Base-by-base conservation (phyloP, 352 stramenopile species). In the Pythium apleroticum region DNA sequence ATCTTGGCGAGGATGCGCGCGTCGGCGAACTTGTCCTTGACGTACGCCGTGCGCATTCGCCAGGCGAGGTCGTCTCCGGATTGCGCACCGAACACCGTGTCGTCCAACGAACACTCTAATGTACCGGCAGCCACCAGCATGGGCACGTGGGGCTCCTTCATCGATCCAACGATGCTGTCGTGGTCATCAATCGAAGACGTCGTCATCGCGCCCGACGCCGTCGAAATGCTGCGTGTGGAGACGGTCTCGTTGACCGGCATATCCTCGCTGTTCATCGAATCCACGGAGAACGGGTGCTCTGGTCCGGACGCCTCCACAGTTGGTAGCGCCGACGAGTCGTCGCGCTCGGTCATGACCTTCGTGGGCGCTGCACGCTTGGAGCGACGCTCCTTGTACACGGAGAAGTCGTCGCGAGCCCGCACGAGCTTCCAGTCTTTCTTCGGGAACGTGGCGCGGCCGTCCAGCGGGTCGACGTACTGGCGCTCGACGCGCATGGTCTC, bases 11-110 rank as follows among this genome's bases (percentile, higher is more conserved):
- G 53, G 19, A 89, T 69, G 1, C 72, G 66, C 8, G 80, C 58
- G 49, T 85, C 80, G 6, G 77, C 75, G 25, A 84, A 72, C 35
- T 74, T 75, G 57, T 89, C 78, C 27, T 85, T 78, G 19, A 81
- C 70, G 35, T 85, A 76, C 1, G 69, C 71, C 25, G 72, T 81
- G 6, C 78, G 77, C 58, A 74, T 70, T 43, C 69, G 77, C 77
- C 77, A 86, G 8, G 68, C 56, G 6, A 66, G n/a, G 25, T 87
- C 66, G 20, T 77, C 77, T 19, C 77, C 66, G 1, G 75, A 77
- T 49, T 88, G 71, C 19, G 54, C 64, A 7, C 80, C 80, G 46
- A 77, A 88, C 35, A 82, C 68, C 0, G 60, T 70, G 66, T 91
- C 80, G 14, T 91, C 73, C 22, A 91, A 41, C 0, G 68, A 77